Evolutionary conservation across 768 basidiomycete genomes (phyloP).

Genomic region (Tylopilus rubrobrunneus): DNA sequence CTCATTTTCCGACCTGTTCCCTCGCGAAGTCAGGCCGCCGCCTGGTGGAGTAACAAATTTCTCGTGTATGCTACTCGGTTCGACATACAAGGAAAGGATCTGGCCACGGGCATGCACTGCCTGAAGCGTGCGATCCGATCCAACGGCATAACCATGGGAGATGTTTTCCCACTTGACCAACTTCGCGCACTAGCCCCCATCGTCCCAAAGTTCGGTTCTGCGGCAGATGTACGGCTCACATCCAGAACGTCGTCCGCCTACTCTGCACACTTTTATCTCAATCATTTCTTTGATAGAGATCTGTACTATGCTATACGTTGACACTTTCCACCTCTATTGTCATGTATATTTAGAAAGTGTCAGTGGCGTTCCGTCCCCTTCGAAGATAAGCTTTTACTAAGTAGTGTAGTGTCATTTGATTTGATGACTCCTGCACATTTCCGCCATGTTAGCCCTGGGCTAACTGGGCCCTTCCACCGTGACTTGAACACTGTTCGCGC

Average conservation of each 20-base stretch:
- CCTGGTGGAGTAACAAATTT: too few species aligned
- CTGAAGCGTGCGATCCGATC: too few species aligned
- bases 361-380: not conserved
- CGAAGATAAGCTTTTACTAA: not conserved
- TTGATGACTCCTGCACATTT: not conserved
- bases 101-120: too few species aligned
- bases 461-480: not conserved
- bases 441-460: not conserved
- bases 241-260: not conserved
- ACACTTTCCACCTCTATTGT: not conserved
- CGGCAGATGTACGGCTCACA: too few species aligned
- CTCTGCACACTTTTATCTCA: not conserved
- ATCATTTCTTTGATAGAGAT: not conserved
- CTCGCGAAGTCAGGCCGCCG: too few species aligned
- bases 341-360: not conserved
- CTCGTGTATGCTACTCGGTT: too few species aligned
- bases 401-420: not conserved
- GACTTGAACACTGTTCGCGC: not conserved
- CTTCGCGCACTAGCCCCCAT: too few species aligned
- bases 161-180: too few species aligned
- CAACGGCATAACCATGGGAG: too few species aligned
- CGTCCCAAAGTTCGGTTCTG: too few species aligned
- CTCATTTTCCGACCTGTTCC: too few species aligned
- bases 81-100: too few species aligned
- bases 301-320: not conserved